Base-by-base conservation (phyloP, 768 basidiomycete genomes). In the Lyophyllum atratum region DNA sequence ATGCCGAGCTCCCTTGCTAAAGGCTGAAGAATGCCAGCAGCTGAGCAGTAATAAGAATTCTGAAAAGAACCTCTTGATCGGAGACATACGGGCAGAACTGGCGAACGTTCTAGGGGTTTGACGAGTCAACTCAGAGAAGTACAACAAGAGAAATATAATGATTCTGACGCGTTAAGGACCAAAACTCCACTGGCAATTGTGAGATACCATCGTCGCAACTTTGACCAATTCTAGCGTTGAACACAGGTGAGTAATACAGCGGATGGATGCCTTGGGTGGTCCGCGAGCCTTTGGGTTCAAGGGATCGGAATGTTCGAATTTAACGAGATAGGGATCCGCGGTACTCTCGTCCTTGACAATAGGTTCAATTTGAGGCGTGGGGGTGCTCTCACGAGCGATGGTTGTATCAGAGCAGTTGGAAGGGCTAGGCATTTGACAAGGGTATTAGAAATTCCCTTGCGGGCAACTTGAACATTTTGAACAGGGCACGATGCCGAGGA, bases 131-230 rank as follows among this genome's bases (percentile, higher is more conserved):
- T 43, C 40, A 21, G 33, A 49, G 37, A 60, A 49, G 6, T 26
- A 46, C 28, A 25, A 43, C 25, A 37, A 39, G n/a, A 29, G 37
- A 14, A 25, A 31, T 49, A 10, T 37, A 17, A 26, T 24, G 17
- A 31, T 26, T 74, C 80, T 61, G 53, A 82, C 84, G 81, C 81
- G 64, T 82, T 82, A 51, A 86, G 69, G 33, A 85, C 80, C 24
- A 86, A 72, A 4, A 85, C 24, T 21, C 82, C 77, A 19, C 73
- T 76, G 15, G 76, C 59, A 49, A 78, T 49, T 3, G 57, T 62
- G 17, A 85, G 65, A 61, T 81, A 84, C 82, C 83, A 84, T 68
- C 75, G 73, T 57, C 66, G 72, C 21, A 58, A 21, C 7, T 53
- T 59, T 10, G 80, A 75, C 85, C 83, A 85, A 58, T 77, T 84